Conservation (phyloP, 2,329 filamentous ascomycete genomes). For the Chrysosporium queenslandicum region DNA sequence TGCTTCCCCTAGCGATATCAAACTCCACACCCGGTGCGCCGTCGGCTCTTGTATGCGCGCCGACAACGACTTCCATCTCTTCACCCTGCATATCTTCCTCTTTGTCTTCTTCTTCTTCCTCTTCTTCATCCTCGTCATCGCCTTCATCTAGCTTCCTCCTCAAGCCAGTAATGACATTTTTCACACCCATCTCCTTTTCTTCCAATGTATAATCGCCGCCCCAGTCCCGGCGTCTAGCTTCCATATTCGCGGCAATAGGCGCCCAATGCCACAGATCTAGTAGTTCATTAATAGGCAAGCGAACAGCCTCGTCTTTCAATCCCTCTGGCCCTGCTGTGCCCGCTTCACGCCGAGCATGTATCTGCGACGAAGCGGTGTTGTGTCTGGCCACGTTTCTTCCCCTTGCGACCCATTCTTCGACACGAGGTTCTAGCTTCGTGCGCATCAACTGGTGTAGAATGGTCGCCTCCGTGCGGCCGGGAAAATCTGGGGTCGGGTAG, state of each 20-base stretch:
- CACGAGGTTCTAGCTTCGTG: conserved; percentile 71
- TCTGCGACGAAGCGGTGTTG: conserved; percentile 1
- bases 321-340: too few relatives aligned
- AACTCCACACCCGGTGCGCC: conserved; percentile 25
- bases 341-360: background rate
- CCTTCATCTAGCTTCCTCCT: conserved; percentile 49
- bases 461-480: conserved; percentile 51
- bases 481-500: conserved; percentile 67
- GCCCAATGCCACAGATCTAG: conserved; percentile 53
- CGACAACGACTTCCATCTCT: conserved; percentile 34
- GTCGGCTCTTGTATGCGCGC: conserved; percentile 28
- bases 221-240: conserved; percentile 41
- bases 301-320: background rate
- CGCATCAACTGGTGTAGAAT: conserved; percentile 62
- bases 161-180: conserved; percentile 64
- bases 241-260: conserved; percentile 39
- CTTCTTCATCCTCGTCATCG: conserved; percentile 37
- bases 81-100: conserved; percentile 32
- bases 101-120: conserved; percentile 44
- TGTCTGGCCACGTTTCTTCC: conserved; percentile 42
- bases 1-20: conserved; percentile 25
- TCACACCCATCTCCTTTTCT: conserved; percentile 56
- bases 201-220: conserved; percentile 61
- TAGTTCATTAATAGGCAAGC: conserved; percentile 41
- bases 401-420: conserved; percentile 61